Conservation (phyloP, 371 early-diverging fungal species). For the Mortierella sp. region DNA sequence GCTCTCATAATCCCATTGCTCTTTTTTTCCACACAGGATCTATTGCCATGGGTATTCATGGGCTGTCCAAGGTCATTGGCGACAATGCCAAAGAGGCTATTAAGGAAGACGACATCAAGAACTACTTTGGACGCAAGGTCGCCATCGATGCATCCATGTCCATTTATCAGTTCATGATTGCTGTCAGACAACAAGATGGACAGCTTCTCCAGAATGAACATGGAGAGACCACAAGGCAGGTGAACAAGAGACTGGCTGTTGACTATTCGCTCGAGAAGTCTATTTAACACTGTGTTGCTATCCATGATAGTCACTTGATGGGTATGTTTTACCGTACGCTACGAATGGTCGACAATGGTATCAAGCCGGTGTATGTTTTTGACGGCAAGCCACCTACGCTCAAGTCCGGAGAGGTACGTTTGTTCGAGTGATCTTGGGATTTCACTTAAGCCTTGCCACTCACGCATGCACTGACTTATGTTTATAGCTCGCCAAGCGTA, state of each 20-base stretch:
- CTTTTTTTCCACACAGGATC: conserved; percentile 23
- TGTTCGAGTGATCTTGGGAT: not conserved
- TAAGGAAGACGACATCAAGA: conserved; percentile 86
- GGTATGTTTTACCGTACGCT: conserved; percentile 99
- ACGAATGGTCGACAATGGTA: conserved; percentile 98
- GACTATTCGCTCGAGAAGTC: not conserved
- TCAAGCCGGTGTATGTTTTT: conserved; percentile 99
- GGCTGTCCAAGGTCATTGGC: conserved; percentile 94
- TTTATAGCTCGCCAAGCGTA: conserved; percentile 86
- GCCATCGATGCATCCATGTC: conserved; percentile 99
- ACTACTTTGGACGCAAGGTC: conserved; percentile 96
- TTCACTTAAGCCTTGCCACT: not conserved
- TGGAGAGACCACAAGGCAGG: conserved; percentile 94
- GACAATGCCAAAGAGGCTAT: conserved; percentile 93
- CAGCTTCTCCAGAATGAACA: conserved; percentile 86
- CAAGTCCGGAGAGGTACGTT: conserved; percentile 91
- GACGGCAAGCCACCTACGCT: conserved; percentile 98
- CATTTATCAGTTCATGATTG: conserved; percentile 99
- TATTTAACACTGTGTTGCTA: too few species aligned
- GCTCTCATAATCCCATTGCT: not conserved
- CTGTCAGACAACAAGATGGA: conserved; percentile 95
- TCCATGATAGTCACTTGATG: conserved; percentile 87
- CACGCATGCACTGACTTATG: not conserved
- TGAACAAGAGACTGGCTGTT: not conserved
- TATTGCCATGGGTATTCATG: conserved; percentile 89